Percentiles rank a stretch among this genome's conserved stretches.
Evolutionary conservation across 148 eudicot species (phyloP).

Genomic region (Nepenthes mirabilis): DNA sequence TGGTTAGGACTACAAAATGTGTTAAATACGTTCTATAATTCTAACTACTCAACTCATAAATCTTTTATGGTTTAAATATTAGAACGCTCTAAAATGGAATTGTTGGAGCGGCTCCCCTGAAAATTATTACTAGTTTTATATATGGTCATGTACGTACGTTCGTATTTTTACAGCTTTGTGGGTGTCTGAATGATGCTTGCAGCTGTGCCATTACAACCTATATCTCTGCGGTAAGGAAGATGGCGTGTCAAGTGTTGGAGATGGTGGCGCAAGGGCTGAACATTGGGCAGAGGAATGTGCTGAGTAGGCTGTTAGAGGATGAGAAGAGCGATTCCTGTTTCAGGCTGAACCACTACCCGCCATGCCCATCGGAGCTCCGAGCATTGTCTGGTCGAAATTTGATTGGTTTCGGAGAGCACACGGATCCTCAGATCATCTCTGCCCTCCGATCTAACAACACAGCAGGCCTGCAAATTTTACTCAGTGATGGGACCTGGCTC

Average conservation of each 20-base stretch:
- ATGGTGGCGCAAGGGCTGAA: conserved; percentile 28
- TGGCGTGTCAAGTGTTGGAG: conserved; percentile 28
- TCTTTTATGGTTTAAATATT: too few relatives aligned
- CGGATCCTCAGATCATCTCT: conserved; percentile 74
- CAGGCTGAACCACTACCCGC: conserved; percentile 44
- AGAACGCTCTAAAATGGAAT: too few relatives aligned
- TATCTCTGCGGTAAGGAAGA: conserved; percentile 10
- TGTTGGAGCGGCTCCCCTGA: too few relatives aligned
- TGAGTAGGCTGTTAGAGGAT: conserved; percentile 18
- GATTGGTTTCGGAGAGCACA: conserved; percentile 70
- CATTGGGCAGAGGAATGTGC: conserved; percentile 16
- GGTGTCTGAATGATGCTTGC: not conserved
- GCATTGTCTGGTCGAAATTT: conserved; percentile 7
- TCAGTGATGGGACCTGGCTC: conserved; percentile 36
- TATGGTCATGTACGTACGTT: too few relatives aligned
- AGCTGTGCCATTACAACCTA: conserved; percentile 18
- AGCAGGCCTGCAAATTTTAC: conserved; percentile 29
- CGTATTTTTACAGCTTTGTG: too few relatives aligned
- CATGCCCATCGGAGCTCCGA: conserved; percentile 5
- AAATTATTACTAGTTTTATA: too few relatives aligned
- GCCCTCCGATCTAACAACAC: conserved; percentile 46
- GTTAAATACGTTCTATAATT: too few relatives aligned
- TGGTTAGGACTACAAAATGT: too few relatives aligned
- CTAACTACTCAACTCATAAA: too few relatives aligned
- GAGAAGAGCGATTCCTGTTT: conserved; percentile 30